Conservation (phyloP, 441 rosid species). For the Daphne laureola region DNA sequence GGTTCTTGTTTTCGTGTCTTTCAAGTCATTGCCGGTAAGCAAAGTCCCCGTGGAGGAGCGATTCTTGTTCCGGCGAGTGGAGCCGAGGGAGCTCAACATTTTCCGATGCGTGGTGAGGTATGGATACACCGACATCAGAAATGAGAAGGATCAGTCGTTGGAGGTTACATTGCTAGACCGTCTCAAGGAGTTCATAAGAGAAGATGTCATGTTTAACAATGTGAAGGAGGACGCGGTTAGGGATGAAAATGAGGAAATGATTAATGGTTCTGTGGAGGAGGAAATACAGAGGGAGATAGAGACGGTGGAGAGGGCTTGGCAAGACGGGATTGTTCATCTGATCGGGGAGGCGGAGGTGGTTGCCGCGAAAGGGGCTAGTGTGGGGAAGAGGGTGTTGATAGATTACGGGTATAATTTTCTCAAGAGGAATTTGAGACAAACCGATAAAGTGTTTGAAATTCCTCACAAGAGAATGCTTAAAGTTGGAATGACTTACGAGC, state of each 20-base stretch:
- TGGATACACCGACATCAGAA: constrained; percentile 39
- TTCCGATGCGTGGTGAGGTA: constrained; percentile 43
- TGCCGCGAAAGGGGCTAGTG: constrained; percentile 32
- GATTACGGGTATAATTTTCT: constrained; percentile 41
- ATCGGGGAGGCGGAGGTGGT: constrained; percentile 47
- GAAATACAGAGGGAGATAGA: constrained; percentile 23
- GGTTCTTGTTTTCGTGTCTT: constrained; percentile 36
- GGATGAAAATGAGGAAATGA: background rate
- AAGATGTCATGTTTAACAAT: constrained; percentile 6
- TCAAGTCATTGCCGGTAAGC: constrained; percentile 37
- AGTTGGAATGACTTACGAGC: constrained; percentile 47
- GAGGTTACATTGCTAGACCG: constrained; percentile 32
- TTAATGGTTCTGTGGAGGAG: constrained; percentile 3
- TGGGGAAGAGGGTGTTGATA: constrained; percentile 35
- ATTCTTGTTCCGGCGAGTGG: constrained; percentile 33
- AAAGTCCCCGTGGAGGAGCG: constrained; percentile 31
- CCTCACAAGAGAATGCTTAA: constrained; percentile 48
- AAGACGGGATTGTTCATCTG: constrained; percentile 40
- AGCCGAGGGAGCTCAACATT: constrained; percentile 31
- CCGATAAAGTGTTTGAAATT: constrained; percentile 36
- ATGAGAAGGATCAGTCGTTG: constrained; percentile 28
- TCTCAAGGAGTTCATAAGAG: constrained; percentile 30
- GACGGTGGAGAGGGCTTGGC: constrained; percentile 24
- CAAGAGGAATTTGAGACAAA: constrained; percentile 41
- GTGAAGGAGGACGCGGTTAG: background rate